phyloP scores from a whole-genome alignment of 2,329 filamentous ascomycete species.

The Aureobasidium uvarum region DNA sequence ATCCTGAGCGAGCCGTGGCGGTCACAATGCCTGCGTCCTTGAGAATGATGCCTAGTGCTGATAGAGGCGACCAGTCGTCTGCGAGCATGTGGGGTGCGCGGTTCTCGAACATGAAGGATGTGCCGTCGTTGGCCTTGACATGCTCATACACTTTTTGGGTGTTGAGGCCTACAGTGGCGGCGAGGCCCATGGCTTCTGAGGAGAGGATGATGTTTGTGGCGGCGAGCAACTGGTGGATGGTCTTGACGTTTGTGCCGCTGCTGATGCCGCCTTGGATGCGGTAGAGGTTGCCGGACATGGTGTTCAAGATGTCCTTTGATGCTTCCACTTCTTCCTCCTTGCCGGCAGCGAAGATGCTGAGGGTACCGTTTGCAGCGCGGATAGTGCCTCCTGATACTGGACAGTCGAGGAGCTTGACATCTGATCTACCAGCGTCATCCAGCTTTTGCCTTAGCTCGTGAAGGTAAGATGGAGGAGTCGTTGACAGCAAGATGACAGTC shows the following conservation, averaged over 20 bases:
- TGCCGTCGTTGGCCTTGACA: constrained; percentile 43
- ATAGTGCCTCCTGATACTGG: constrained; percentile 70
- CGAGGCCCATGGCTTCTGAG: constrained; percentile 58
- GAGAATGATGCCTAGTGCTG: constrained; percentile 49
- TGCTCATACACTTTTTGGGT: constrained; percentile 51
- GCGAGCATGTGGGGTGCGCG: constrained; percentile 55
- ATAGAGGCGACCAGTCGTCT: constrained; percentile 49
- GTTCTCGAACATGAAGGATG: constrained; percentile 59
- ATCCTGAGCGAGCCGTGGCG: constrained; percentile 57
- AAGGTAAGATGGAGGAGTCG: constrained; percentile 65
- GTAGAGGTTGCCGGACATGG: constrained; percentile 66
- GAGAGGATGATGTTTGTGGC: constrained; percentile 58
- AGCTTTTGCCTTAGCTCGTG: constrained; percentile 60
- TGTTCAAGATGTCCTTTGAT: constrained; percentile 59
- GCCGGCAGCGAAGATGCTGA: constrained; percentile 71
- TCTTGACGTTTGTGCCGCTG: constrained; percentile 57
- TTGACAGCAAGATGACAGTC: constrained; percentile 66
- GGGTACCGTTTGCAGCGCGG: constrained; percentile 66
- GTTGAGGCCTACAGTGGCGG: constrained; percentile 54
- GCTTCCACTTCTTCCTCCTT: constrained; percentile 55
- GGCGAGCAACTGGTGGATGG: constrained; percentile 59
- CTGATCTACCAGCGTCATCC: constrained; percentile 54
- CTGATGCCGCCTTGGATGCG: constrained; percentile 53
- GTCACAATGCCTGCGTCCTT: constrained; percentile 64
- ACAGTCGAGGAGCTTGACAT: constrained; percentile 67